phyloP scores from a whole-genome alignment of 441 rosid genomes.

The Bruguiera hainesii region DNA sequence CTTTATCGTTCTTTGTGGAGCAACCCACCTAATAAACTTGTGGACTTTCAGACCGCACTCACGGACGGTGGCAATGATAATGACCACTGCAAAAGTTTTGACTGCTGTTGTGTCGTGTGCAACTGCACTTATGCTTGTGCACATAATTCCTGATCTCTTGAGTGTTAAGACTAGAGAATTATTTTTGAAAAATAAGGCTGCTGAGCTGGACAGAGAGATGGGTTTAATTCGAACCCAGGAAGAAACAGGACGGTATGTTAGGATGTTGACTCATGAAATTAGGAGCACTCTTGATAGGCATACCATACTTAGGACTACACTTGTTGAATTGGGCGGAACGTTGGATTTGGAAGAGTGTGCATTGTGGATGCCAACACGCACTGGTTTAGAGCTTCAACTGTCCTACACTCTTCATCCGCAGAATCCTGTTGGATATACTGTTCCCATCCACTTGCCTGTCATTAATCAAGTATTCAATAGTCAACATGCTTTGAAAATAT shows the following conservation, averaged over 20 bases:
- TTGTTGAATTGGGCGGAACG: constrained; percentile 90
- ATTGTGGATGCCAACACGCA: constrained; percentile 98
- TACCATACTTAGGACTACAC: constrained; percentile 89
- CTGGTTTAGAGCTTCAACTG: constrained; percentile 92
- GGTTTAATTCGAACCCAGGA: constrained; percentile 95
- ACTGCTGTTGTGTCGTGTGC: constrained; percentile 93
- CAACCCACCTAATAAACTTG: constrained; percentile 86
- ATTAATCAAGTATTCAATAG: constrained; percentile 82
- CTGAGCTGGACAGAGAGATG: constrained; percentile 96
- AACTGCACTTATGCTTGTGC: constrained; percentile 98
- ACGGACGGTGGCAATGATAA: constrained; percentile 74
- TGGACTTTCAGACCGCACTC: constrained; percentile 84
- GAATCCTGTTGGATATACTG: constrained; percentile 85
- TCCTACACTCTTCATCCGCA: constrained; percentile 89
- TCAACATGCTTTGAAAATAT: constrained; percentile 71
- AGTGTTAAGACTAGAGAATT: constrained; percentile 93
- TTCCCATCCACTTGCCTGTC: constrained; percentile 93
- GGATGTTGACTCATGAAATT: constrained; percentile 97
- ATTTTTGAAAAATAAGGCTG: constrained; percentile 92
- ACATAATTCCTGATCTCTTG: constrained; percentile 87
- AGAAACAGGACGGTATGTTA: constrained; percentile 93
- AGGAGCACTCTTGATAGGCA: constrained; percentile 94
- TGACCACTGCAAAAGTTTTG: constrained; percentile 74
- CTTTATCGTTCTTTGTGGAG: constrained; percentile 96
- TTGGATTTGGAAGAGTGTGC: constrained; percentile 94